Percentiles rank a stretch among this genome's conserved stretches.
Evolutionary conservation across 2,329 filamentous ascomycete species (phyloP).

Genomic region (Basipetospora sp.): DNA sequence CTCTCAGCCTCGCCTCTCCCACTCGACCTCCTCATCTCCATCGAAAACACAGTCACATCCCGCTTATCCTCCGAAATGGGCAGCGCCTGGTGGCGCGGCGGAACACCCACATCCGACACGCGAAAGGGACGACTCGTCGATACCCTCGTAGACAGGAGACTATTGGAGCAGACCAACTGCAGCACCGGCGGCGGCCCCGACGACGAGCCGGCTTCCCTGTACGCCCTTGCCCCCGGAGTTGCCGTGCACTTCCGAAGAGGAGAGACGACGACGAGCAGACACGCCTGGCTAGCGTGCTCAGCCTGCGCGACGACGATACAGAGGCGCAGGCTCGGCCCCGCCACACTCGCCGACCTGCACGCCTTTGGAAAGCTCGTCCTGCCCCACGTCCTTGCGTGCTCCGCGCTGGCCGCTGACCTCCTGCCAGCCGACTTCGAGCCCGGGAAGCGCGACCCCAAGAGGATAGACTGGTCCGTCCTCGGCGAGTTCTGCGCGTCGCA

Average conservation of each 20-base stretch:
- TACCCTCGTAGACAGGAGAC: background rate
- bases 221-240: background rate
- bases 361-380: background rate
- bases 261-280: background rate
- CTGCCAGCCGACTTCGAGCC: background rate
- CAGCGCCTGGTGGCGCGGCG: conserved; percentile 3
- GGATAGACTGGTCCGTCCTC: conserved; percentile 2
- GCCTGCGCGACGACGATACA: conserved; percentile 3
- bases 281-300: conserved; percentile 4
- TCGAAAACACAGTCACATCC: conserved; percentile 1
- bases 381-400: background rate
- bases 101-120: background rate
- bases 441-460: conserved; percentile 1
- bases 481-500: conserved; percentile 3
- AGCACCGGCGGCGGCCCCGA: too few relatives aligned
- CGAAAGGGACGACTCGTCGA: background rate
- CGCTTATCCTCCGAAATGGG: conserved; percentile 1
- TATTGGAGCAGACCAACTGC: background rate
- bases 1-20: conserved; percentile 1
- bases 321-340: conserved; percentile 1
- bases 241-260: background rate
- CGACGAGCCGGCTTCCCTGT: background rate
- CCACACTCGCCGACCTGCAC: conserved; percentile 1
- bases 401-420: background rate
- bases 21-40: conserved; percentile 3